Evolutionary conservation across 441 rosid genomes (phyloP), one percentile per base, ranked within the genome.

Genomic region (Mallotus repandus): DNA sequence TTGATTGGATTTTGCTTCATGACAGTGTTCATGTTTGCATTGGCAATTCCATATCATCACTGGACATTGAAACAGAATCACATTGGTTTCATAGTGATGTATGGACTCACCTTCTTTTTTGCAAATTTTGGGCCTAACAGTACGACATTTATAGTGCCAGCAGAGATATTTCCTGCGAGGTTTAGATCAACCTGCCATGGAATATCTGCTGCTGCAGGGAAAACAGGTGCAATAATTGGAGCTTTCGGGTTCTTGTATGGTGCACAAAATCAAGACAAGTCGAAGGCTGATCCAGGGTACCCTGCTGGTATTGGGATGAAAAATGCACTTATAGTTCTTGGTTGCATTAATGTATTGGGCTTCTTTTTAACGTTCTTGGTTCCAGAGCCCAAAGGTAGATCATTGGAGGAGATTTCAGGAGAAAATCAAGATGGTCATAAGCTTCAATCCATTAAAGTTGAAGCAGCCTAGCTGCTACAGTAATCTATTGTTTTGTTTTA

Each of bases 261-360:
- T 8, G 69, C 79, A 16, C 79, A 76, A 61, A 76, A 76, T 19
- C 79, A 70, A 71, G 79, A 65, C 45, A 64, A 57, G 41, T 45
- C 73, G 13, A 70, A 70, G 79, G 74, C 66, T 70, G 71, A 76
- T 64, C 43, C 71, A 61, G 78, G 78, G 32, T 75, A 62, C 66
- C 74, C 74, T 1, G 71, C 74, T 32, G 79, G 79, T 13, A 76
- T 76, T 70, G 74, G 79, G 38, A 76, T 64, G 74, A 70, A 25
- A 70, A 63, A 76, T 64, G 18, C 79, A 11, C 71, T 70, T 0
- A 29, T 70, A n/a, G 66, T 76, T 11, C 71, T 76, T 9, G 74
- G 74, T 21, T 21, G n/a, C 38, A 65, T 76, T 35, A 76, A 76
- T 63, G 43, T 76, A 1, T 19, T 70, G 7, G 74, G 79, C 8